Conservation (phyloP, 805 yeast genomes). For the Lipomyces oligophaga region DNA sequence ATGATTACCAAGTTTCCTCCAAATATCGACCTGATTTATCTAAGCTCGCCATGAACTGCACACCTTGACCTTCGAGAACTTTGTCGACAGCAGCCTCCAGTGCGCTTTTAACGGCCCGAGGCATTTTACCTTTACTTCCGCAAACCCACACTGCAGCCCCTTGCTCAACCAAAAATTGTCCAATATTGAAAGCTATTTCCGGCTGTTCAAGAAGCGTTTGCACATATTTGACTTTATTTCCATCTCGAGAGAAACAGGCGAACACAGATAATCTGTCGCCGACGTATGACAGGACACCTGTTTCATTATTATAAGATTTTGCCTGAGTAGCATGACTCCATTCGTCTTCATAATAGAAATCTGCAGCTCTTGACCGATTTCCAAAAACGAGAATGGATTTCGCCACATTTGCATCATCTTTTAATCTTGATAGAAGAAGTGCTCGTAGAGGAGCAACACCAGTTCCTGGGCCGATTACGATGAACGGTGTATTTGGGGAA, state of each 20-base stretch:
- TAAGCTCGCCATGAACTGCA: slow-evolving; percentile 50
- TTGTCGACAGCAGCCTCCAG: slow-evolving; percentile 46
- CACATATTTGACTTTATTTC: slow-evolving; percentile 25
- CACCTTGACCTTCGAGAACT: slow-evolving; percentile 2
- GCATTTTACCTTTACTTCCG: slow-evolving; percentile 95
- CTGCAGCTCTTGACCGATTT: slow-evolving; percentile 60
- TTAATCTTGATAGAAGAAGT: slow-evolving; percentile 44
- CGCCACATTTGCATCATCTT: slow-evolving; percentile 29
- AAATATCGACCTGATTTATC: slow-evolving; percentile 62
- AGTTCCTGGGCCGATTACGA: slow-evolving; percentile 89
- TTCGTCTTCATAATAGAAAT: slow-evolving; percentile 58
- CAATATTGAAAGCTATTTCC: slow-evolving; percentile 38
- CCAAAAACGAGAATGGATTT: slow-evolving; percentile 66
- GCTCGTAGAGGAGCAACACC: slow-evolving; percentile 93
- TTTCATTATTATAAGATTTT: slow-evolving; percentile 36
- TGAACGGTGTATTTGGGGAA: slow-evolving; percentile 49
- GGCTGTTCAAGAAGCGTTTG: slow-evolving; percentile 8
- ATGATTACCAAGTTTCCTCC: slow-evolving; percentile 75
- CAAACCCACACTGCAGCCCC: slow-evolving; percentile 73
- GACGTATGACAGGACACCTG: neutral
- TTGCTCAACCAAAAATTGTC: slow-evolving; percentile 50
- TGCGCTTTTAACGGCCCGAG: slow-evolving; percentile 79
- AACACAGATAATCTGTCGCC: neutral
- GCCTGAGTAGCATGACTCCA: slow-evolving; percentile 47
- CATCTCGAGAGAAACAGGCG: slow-evolving; percentile 44